phyloP scores from a whole-genome alignment of 139 green algal genomes.

The Spirogloea muscicola region DNA sequence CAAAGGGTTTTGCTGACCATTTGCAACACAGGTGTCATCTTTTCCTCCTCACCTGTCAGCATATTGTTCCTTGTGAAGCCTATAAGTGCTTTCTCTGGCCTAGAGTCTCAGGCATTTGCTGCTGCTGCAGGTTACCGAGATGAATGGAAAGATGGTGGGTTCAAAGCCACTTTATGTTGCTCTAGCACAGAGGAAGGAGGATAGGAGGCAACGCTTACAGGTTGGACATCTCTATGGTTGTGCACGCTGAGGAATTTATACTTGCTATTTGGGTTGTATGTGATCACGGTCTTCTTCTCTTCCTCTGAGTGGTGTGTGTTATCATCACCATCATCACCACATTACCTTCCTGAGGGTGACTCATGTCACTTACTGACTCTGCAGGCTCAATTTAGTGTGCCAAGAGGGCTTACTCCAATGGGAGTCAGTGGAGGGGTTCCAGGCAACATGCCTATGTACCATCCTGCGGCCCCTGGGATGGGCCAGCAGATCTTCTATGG shows the following conservation, averaged over 20 bases:
- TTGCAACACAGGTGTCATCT: not conserved
- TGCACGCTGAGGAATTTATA: too few relatives aligned
- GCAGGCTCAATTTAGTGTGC: constrained; percentile 16
- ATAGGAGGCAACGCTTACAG: constrained; percentile 49
- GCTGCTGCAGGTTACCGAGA: constrained; percentile 43
- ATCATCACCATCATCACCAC: too few relatives aligned
- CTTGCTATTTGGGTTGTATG: too few relatives aligned
- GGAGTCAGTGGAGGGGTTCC: not conserved
- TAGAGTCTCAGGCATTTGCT: not conserved
- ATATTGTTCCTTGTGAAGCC: not conserved
- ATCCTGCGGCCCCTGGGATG: not conserved
- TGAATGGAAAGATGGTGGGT: constrained; percentile 60
- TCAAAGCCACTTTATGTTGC: constrained; percentile 60
- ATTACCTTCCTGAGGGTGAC: too few relatives aligned
- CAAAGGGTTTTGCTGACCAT: not conserved
- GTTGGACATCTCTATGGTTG: too few relatives aligned
- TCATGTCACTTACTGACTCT: too few relatives aligned
- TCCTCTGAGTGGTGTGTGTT: too few relatives aligned
- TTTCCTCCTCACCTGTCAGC: constrained; percentile 14
- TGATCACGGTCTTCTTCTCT: too few relatives aligned
- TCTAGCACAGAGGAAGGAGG: constrained; percentile 61
- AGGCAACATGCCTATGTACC: constrained; percentile 34
- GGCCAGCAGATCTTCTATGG: constrained; percentile 49
- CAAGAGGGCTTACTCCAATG: not conserved
- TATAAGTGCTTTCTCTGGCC: not conserved